These are phyloP conservation scores for Malus fusca DNA, from an alignment of 306 rosid species.

Conservation along the genomic window DNA sequence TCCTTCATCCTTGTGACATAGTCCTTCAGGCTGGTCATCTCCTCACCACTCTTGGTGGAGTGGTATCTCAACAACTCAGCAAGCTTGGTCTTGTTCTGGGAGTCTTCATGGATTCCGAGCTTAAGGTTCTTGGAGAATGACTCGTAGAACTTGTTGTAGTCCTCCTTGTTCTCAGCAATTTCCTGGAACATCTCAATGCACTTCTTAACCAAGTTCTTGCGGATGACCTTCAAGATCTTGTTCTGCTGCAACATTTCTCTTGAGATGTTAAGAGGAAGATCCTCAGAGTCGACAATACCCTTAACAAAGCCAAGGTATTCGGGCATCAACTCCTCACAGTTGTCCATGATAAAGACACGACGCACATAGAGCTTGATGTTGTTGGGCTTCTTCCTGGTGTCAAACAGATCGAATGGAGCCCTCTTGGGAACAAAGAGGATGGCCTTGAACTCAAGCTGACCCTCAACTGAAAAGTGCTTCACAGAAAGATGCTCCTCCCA, in stretches of 20 bases:
- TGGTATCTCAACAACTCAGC: slow-evolving; percentile 86
- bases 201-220: slow-evolving; percentile 87
- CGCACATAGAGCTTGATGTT: slow-evolving; percentile 86
- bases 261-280: slow-evolving; percentile 85
- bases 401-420: slow-evolving; percentile 91
- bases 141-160: slow-evolving; percentile 84
- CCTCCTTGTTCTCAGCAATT: slow-evolving; percentile 95
- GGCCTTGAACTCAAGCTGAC: slow-evolving; percentile 92
- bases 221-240: slow-evolving; percentile 82
- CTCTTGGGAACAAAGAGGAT: slow-evolving; percentile 86
- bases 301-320: slow-evolving; percentile 78
- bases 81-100: slow-evolving; percentile 67
- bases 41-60: slow-evolving; percentile 89
- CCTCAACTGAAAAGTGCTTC: slow-evolving; percentile 97
- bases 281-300: slow-evolving; percentile 97
- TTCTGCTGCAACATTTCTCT: slow-evolving; percentile 89
- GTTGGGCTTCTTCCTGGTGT: slow-evolving; percentile 90
- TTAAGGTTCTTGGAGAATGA: slow-evolving; percentile 85
- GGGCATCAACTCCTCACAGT: slow-evolving; percentile 92
- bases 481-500: slow-evolving; percentile 94
- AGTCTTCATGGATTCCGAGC: slow-evolving; percentile 81
- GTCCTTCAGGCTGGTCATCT: slow-evolving; percentile 84
- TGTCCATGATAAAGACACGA: slow-evolving; percentile 92
- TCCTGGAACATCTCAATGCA: slow-evolving; percentile 81
- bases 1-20: slow-evolving; percentile 97